Base-by-base conservation (phyloP, 306 rosid genomes). In the Lablab purpureus region DNA sequence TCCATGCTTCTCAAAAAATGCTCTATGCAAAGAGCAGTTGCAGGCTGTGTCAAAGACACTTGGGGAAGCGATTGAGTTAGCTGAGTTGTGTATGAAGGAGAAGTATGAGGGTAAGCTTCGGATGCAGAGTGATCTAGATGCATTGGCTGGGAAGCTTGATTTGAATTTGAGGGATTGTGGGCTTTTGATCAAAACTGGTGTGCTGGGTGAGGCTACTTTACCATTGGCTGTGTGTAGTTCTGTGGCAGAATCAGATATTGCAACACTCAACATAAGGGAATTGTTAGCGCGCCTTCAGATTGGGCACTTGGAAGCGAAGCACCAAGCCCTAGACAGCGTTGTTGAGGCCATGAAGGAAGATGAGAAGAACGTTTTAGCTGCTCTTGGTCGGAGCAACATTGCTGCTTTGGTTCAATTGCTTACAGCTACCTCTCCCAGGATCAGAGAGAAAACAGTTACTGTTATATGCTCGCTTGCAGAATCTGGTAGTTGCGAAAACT, bases 91-190 rank as follows among this genome's bases (percentile, higher is more conserved):
- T 67, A 25, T 82, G 37, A 81, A 71, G 85, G 94, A 95, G 78
- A 95, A 83, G 77, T 86, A 86, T 19, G 97, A 91, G 68, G 99
- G 99, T 60, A 95, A 95, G 89, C 97, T 95, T 67, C 65, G 71
- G 82, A 95, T 93, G 95, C 97, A 95, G 84, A 95, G 97, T 55
- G 92, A 95, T 84, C 89, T 95, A 10, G 99, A 92, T 54, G 81
- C 97, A 0, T 79, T 95, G 71, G 81, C 85, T 0, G 97, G 97
- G 66, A 92, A 90, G 64, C 75, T 95, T 74, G 99, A 95, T 71
- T 89, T 95, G 84, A 92, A 88, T 85, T 87, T 95, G 60, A 84
- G 92, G 55, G 99, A 95, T 55, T 95, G 97, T 62, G 84, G 90
- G 22, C 94, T 92, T 56, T 79, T 95, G 88, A 87, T 95, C 86